Conservation (phyloP, 2,329 filamentous ascomycete species). For the Colletotrichum gloeosporioides region DNA sequence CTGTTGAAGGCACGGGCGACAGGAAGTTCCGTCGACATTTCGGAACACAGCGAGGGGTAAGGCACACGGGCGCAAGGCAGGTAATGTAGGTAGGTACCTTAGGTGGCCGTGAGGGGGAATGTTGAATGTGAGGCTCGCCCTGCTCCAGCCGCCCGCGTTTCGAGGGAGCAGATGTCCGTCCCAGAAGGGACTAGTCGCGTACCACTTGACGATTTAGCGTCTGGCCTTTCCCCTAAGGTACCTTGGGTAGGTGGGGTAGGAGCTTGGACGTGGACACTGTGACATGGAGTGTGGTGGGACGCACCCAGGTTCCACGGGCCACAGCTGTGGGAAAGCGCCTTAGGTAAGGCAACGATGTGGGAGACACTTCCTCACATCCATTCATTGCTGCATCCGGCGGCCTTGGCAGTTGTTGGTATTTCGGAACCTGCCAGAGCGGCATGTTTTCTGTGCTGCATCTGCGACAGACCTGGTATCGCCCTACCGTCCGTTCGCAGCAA, state of each 20-base stretch:
- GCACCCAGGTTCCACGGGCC: neutral
- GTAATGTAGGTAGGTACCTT: neutral
- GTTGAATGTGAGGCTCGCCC: neutral
- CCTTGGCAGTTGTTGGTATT: neutral
- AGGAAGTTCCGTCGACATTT: neutral
- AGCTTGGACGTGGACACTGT: neutral
- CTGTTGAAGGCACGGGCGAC: neutral
- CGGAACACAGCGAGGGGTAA: neutral
- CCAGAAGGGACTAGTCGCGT: neutral
- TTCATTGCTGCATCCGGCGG: neutral
- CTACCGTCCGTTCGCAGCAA: conserved; percentile 11
- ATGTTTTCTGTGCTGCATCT: neutral
- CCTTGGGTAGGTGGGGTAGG: neutral
- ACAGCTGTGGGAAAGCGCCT: neutral
- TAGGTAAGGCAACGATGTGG: neutral
- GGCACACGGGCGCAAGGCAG: neutral
- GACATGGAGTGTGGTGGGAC: neutral
- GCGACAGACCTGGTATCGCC: conserved; percentile 12
- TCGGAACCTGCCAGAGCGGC: neutral
- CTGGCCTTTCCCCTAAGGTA: neutral
- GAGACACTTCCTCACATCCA: neutral
- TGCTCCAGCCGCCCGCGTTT: neutral
- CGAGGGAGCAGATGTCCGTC: neutral
- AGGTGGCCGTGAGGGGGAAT: neutral
- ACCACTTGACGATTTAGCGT: neutral